Percentiles rank a stretch among this genome's conserved stretches.
Conservation (phyloP, 2,329 filamentous ascomycete species). For the Ascochyta pisi region DNA sequence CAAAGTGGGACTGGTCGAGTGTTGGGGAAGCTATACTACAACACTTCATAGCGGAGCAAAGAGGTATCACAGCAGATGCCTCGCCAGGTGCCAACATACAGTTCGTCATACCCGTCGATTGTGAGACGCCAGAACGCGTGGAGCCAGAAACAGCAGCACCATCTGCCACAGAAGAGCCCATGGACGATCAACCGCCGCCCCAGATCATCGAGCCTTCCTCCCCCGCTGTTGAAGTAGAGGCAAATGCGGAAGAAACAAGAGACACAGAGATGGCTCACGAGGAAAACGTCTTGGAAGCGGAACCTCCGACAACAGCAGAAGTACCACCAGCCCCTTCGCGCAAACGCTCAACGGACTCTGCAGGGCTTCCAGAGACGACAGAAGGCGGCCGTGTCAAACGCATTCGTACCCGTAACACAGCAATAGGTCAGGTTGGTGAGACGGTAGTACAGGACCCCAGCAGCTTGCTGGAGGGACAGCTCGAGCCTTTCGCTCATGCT, state of each 20-base stretch:
- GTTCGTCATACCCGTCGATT: slow-evolving; percentile 50
- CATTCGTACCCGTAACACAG: slow-evolving; percentile 65
- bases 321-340: slow-evolving; percentile 53
- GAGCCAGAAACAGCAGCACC: slow-evolving; percentile 13
- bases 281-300: slow-evolving; percentile 29
- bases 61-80: slow-evolving; percentile 36
- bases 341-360: slow-evolving; percentile 67
- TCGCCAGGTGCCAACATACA: slow-evolving; percentile 50
- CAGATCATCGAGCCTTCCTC: slow-evolving; percentile 8
- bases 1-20: slow-evolving; percentile 55
- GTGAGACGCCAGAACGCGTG: slow-evolving; percentile 19
- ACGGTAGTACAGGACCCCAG: slow-evolving; percentile 59
- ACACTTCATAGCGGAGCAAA: slow-evolving; percentile 52
- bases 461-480: slow-evolving; percentile 62
- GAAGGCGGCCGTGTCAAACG: slow-evolving; percentile 67
- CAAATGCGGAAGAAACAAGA: not conserved
- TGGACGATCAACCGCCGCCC: not conserved
- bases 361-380: slow-evolving; percentile 63
- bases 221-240: not conserved
- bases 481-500: slow-evolving; percentile 60
- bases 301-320: slow-evolving; percentile 33
- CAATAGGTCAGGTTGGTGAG: slow-evolving; percentile 56
- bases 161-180: slow-evolving; percentile 5
- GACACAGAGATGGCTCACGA: slow-evolving; percentile 10
- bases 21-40: slow-evolving; percentile 58